Conservation (phyloP, 352 stramenopile species). For the Phytophthora pseudosyringae region DNA sequence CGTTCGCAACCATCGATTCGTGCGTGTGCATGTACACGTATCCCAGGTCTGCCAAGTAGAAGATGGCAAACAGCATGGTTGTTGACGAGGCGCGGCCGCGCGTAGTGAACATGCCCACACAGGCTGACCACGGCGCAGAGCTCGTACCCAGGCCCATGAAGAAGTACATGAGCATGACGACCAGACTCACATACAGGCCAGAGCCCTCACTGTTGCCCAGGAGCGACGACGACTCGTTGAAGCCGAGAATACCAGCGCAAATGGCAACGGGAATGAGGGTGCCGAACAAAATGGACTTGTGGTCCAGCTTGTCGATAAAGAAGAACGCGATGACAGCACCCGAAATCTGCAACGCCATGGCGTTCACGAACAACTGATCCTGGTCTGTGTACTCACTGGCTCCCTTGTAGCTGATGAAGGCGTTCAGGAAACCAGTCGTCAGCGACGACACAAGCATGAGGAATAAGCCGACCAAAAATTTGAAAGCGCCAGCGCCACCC, state of each 20-base stretch:
- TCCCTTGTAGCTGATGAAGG: conserved; percentile 62
- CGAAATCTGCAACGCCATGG: conserved; percentile 57
- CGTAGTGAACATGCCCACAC: conserved; percentile 70
- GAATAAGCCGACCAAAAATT: conserved; percentile 67
- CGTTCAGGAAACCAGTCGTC: conserved; percentile 62
- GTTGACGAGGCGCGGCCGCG: conserved; percentile 57
- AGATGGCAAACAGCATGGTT: conserved; percentile 60
- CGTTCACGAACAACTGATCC: conserved; percentile 62
- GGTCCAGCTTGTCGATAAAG: conserved; percentile 81
- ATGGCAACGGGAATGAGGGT: conserved; percentile 66
- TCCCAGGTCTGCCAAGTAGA: conserved; percentile 57
- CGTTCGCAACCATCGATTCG: conserved; percentile 41
- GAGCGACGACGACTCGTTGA: conserved; percentile 62
- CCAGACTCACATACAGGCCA: conserved; percentile 60
- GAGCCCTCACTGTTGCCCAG: conserved; percentile 46
- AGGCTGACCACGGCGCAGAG: conserved; percentile 64
- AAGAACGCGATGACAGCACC: conserved; percentile 75
- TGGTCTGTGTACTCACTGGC: conserved; percentile 52
- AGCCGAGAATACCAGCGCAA: conserved; percentile 56
- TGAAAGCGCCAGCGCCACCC: conserved; percentile 51
- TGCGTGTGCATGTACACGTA: conserved; percentile 66
- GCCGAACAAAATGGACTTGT: conserved; percentile 73
- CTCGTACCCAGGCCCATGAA: conserved; percentile 76
- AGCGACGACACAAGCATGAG: conserved; percentile 74
- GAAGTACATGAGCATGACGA: conserved; percentile 78